These are phyloP conservation scores for Penium margaritaceum DNA, from an alignment of 139 green algal genomes.

Conservation along the genomic window DNA sequence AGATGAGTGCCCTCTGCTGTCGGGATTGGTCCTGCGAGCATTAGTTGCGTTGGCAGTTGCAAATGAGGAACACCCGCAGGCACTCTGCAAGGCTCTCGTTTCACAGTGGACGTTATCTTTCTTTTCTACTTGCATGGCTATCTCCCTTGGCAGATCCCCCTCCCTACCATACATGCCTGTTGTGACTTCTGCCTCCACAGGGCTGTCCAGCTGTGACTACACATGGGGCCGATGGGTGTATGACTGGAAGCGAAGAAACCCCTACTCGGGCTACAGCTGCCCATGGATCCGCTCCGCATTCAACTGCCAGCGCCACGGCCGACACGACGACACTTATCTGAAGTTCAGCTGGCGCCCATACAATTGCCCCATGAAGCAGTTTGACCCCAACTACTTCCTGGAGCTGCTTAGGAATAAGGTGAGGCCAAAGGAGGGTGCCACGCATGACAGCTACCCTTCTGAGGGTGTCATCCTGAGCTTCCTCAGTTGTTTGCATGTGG, in stretches of 20 bases:
- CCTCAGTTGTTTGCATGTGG: too few relatives aligned
- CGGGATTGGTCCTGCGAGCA: too few relatives aligned
- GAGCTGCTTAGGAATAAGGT: constrained; percentile 12
- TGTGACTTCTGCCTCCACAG: too few relatives aligned
- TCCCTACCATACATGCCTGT: too few relatives aligned
- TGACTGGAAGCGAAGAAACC: background rate
- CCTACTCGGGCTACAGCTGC: constrained; percentile 15
- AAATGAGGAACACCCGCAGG: too few relatives aligned
- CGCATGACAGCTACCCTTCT: background rate
- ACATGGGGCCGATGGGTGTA: constrained; percentile 18
- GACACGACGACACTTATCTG: background rate
- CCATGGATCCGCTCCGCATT: constrained; percentile 24
- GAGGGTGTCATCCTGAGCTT: background rate
- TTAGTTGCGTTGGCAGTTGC: too few relatives aligned
- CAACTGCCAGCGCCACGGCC: constrained; percentile 26
- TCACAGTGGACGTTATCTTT: too few relatives aligned
- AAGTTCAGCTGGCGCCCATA: constrained; percentile 16
- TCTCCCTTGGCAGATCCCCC: too few relatives aligned
- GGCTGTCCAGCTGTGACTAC: constrained; percentile 37
- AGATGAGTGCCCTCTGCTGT: too few relatives aligned
- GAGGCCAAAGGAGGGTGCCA: too few relatives aligned
- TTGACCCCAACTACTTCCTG: constrained; percentile 25
- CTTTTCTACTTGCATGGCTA: too few relatives aligned
- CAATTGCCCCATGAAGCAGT: constrained; percentile 12
- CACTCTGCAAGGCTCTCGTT: too few relatives aligned